Evolutionary conservation across 148 eudicot genomes (phyloP), one percentile per base, ranked within the genome.

Genomic region (Amaranthus palmeri): DNA sequence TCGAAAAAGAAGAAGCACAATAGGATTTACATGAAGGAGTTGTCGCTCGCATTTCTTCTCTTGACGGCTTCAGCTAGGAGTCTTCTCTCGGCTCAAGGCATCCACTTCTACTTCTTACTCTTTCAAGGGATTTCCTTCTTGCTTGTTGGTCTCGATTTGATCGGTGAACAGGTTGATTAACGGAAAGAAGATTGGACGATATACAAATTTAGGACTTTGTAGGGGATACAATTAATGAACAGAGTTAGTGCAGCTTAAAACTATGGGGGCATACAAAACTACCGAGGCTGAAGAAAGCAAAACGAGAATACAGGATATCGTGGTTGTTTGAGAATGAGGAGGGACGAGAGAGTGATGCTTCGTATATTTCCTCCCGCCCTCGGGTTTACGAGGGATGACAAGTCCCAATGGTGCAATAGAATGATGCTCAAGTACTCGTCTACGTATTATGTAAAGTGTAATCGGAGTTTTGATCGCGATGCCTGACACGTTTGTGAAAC

Each of bases 21-120:
- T 69, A 77, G 93, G 76, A 83, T 95, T 67, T 95, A 95, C 73
- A 86, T 86, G 62, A 95, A 95, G 79, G 98, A 95, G 78, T 61
- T 95, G 68, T 84, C 91, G 0, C 78, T 95, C 43, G 96, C 98
- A 4, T 91, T 89, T 56, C 87, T 95, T 47, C 82, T 95, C 1
- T 77, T 91, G 76, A 92, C 98, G 50, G 98, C 98, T 15, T 15
- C 97, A 45, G 90, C 91, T 48, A 80, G 98, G 71, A 95, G 98
- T 68, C 87, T 95, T 46, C 85, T 95, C 55, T 86, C 97, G 8
- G 97, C 98, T 78, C 98, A 95, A 79, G 98, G 98, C 61, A 86
- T 95, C 72, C 98, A 95, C 84, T 95, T 95, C 78, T 95, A 95
- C 79, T 95, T 95, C 88, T 79, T 95, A 83, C 96, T 95, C 14